Conservation (phyloP, 2,329 filamentous ascomycete genomes). For the Aspergillus sclerotialis region DNA sequence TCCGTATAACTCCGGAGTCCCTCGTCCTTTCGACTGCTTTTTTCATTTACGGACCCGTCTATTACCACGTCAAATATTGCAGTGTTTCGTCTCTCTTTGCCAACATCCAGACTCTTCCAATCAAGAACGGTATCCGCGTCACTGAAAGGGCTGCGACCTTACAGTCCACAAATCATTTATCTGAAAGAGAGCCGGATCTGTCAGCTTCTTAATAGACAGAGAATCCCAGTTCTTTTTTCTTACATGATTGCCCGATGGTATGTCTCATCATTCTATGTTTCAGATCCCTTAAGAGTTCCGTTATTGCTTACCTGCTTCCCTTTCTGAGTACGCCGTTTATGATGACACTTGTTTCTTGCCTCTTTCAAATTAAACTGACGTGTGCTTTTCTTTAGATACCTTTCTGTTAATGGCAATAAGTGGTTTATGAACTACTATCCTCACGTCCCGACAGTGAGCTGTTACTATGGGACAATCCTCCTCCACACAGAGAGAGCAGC, state of each 20-base stretch:
- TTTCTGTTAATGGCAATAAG: constrained; percentile 23
- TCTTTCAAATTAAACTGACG: constrained; percentile 14
- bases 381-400: constrained; percentile 15
- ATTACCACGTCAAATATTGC: too few relatives aligned
- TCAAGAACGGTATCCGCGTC: neutral
- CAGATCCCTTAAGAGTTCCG: neutral
- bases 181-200: neutral
- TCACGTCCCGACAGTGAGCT: constrained; percentile 10
- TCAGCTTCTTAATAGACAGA: neutral
- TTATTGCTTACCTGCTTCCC: neutral
- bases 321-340: neutral
- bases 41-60: neutral
- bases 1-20: neutral
- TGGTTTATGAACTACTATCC: constrained; percentile 17
- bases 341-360: too few relatives aligned
- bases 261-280: neutral
- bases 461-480: constrained; percentile 40
- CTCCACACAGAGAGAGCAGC: constrained; percentile 32
- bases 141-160: neutral
- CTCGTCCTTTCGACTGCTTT: neutral
- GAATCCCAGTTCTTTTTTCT: neutral
- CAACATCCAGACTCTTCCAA: neutral
- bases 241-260: neutral
- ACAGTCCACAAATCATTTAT: neutral
- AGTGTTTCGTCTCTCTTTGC: neutral